Evolutionary conservation across 352 stramenopile genomes (phyloP).

Genomic region (Pythium coloratum): DNA sequence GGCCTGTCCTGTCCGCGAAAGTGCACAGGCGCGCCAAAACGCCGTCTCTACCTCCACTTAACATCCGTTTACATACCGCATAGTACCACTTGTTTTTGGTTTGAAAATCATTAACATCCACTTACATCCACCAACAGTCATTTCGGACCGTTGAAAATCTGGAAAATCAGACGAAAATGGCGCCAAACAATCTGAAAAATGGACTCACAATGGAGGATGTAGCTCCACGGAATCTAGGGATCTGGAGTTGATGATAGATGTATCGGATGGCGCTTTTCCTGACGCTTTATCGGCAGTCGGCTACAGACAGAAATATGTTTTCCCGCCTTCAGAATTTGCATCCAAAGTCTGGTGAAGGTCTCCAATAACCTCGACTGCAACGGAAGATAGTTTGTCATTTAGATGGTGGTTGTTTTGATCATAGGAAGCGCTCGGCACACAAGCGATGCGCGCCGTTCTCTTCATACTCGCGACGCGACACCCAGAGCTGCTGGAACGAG

Average conservation of each 20-base stretch:
- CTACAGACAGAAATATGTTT: too few species aligned
- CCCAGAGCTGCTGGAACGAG: conserved; percentile 89
- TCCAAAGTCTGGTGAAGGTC: too few species aligned
- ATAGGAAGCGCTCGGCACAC: conserved; percentile 70
- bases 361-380: too few species aligned
- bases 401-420: neutral
- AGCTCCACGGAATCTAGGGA: neutral
- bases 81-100: neutral
- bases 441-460: conserved; percentile 70
- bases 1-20: conserved; percentile 8
- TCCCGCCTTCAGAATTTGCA: too few species aligned
- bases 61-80: conserved; percentile 21
- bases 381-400: neutral
- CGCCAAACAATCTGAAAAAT: conserved; percentile 15
- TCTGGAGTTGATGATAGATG: neutral
- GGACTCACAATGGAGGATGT: neutral
- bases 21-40: conserved; percentile 26
- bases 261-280: neutral
- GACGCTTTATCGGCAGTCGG: neutral
- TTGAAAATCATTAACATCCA: conserved; percentile 18
- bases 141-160: conserved; percentile 5
- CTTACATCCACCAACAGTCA: conserved; percentile 14
- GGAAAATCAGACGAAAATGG: conserved; percentile 9
- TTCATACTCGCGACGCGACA: conserved; percentile 85
- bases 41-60: conserved; percentile 26